phyloP scores from a whole-genome alignment of 2,329 filamentous ascomycete genomes.

The Cordyceps farinosa region DNA sequence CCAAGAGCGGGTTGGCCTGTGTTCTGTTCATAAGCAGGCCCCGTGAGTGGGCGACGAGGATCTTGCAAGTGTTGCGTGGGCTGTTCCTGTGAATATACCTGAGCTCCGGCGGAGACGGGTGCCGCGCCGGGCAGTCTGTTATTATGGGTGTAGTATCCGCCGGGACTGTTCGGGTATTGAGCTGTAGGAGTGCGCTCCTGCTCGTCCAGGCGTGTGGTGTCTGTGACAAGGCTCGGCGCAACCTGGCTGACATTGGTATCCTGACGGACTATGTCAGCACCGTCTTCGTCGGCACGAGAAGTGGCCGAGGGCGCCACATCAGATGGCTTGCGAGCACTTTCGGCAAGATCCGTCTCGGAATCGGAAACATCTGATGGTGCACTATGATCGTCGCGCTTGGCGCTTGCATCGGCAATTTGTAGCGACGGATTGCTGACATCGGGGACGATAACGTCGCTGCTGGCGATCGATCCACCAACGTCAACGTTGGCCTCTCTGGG shows the following conservation, averaged over 20 bases:
- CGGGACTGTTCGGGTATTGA: background rate
- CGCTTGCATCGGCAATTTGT: background rate
- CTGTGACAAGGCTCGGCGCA: background rate
- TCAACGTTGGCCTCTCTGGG: background rate
- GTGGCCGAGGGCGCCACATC: background rate
- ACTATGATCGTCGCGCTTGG: background rate
- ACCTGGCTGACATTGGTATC: conserved; percentile 6
- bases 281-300: background rate
- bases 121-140: background rate
- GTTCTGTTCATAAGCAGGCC: background rate
- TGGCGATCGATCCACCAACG: background rate
- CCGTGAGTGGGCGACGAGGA: background rate
- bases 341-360: background rate
- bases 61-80: background rate
- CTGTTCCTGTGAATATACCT: background rate
- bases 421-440: background rate
- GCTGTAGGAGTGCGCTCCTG: background rate
- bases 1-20: background rate
- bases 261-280: background rate
- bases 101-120: background rate
- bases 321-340: background rate
- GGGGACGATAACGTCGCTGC: background rate
- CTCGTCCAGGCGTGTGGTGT: background rate
- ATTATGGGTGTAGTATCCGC: background rate
- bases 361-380: conserved; percentile 6